Evolutionary conservation across 768 basidiomycete genomes (phyloP), one percentile per base, ranked within the genome.

Genomic region (Auriscalpium vulgare): DNA sequence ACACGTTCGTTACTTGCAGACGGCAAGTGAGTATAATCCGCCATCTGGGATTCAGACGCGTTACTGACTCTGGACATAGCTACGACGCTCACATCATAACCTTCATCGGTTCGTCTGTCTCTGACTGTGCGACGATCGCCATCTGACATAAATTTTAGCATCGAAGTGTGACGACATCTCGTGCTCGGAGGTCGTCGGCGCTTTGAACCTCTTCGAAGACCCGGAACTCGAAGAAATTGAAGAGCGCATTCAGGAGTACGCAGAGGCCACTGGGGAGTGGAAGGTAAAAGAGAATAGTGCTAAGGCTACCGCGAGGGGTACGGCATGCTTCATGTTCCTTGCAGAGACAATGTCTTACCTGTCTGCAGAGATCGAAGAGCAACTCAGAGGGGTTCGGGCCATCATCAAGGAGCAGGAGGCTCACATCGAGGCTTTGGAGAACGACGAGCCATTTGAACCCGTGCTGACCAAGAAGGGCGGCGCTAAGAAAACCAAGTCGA

Each of bases 161-260:
- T 80, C 78, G 60, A 84, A 85, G 65, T 80, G 80, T 55, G 83
- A 85, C 54, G 83, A 85, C 58, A 76, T 85, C 13, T 81, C 80
- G 11, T 82, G 80, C 53, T 77, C 77, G 0, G 82, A 84, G 59
- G 75, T 82, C 43, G 78, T 83, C 49, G 66, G 66, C 9, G 75
- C 78, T 0, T 71, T 85, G 47, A 61, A 68, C 21, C 73, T 84
- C 5, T 75, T 78, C 3, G 77, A 81, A 51, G 78, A 83, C n/a
- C 73, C 75, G 0, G 75, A 76, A 50, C 69, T 83, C 16, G 75
- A 78, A 52, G 73, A 66, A 1, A 78, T 83, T 17, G 76, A 82
- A 58, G 74, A 72, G 0, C 72, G 70, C 16, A 70, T 84, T n/a
- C 66, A 73, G 0, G 43, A 66, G 17, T 66, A 73, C 37, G 65